Conservation (phyloP, 2,329 filamentous ascomycete species). For the Fusarium compactum region DNA sequence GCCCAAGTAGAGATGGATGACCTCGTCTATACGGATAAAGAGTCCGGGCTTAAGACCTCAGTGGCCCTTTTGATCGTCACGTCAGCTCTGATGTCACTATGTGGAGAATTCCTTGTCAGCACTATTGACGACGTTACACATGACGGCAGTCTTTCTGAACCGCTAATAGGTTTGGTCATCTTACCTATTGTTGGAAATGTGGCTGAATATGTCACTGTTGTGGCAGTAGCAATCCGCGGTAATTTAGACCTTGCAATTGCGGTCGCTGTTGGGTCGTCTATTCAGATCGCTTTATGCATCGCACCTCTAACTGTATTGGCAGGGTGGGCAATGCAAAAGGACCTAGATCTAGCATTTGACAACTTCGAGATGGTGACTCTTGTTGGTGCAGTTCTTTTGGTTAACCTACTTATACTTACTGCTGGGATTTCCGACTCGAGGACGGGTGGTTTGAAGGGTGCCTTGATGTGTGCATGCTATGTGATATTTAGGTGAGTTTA, state of each 20-base stretch:
- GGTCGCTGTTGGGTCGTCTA: conserved; percentile 69
- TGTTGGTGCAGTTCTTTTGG: conserved; percentile 76
- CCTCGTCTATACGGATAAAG: not conserved
- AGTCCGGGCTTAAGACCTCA: conserved; percentile 52
- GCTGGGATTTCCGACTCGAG: conserved; percentile 75
- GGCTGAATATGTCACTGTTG: conserved; percentile 70
- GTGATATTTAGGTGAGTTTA: conserved; percentile 58
- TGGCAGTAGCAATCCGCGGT: conserved; percentile 68
- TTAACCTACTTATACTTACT: conserved; percentile 79
- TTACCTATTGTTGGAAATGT: conserved; percentile 72
- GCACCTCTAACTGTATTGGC: conserved; percentile 71
- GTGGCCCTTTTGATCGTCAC: conserved; percentile 63
- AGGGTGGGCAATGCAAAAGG: conserved; percentile 67
- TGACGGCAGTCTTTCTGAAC: conserved; percentile 62
- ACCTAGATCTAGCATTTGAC: conserved; percentile 77
- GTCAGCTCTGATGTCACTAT: conserved; percentile 68
- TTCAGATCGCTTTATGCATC: conserved; percentile 72
- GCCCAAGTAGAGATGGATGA: not conserved
- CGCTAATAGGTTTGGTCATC: conserved; percentile 72
- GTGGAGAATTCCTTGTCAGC: conserved; percentile 70
- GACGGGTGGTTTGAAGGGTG: conserved; percentile 64
- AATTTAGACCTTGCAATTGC: conserved; percentile 72
- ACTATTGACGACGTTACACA: conserved; percentile 67
- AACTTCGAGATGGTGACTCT: conserved; percentile 80
- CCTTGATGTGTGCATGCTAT: conserved; percentile 65